These are phyloP conservation scores for Leptodontidium sp. DNA, from an alignment of 2,329 filamentous ascomycete genomes.

Conservation along the genomic window DNA sequence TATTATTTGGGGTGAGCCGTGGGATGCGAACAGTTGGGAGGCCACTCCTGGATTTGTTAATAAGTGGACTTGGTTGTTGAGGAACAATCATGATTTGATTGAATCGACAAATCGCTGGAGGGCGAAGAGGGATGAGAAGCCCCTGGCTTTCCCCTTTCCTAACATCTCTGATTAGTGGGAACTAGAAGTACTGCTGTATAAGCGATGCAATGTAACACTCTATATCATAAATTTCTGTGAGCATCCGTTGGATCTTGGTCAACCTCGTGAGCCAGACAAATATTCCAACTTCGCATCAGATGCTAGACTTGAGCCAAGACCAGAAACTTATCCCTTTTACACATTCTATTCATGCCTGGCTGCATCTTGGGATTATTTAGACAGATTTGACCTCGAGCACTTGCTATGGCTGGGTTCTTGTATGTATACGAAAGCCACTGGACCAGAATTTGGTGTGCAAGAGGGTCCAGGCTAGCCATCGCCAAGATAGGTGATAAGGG, in stretches of 20 bases:
- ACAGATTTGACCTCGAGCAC: background rate
- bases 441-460: background rate
- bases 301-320: no score
- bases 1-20: conserved; percentile 38
- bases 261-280: no score
- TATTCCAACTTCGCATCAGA: no score
- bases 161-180: background rate
- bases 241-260: no score
- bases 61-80: conserved; percentile 33
- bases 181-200: no score
- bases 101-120: conserved; percentile 36
- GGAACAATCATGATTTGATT: conserved; percentile 35
- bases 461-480: background rate
- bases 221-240: no score
- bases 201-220: no score
- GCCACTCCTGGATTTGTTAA: conserved; percentile 34
- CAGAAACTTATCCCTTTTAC: background rate
- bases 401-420: background rate
- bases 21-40: conserved; percentile 35
- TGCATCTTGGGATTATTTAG: background rate
- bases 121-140: conserved; percentile 24
- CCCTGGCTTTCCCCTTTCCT: background rate
- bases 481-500: background rate
- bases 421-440: background rate
- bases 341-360: background rate